Evolutionary conservation across 345 rosid species (phyloP).

Genomic region (Rubroshorea leprosula): DNA sequence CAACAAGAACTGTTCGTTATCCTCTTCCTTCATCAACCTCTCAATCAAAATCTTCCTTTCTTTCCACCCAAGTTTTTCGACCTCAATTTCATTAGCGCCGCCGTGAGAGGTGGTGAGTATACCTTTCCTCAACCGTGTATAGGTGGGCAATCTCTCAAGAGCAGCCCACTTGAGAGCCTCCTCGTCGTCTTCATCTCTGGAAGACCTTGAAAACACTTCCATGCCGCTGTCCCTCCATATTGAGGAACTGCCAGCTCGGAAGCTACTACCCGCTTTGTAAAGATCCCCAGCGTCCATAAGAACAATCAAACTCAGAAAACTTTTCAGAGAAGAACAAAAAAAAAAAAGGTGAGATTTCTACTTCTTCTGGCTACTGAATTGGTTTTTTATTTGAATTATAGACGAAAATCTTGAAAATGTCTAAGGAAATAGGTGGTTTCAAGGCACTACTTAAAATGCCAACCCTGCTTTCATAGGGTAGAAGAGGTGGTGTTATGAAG

Average conservation of each 20-base stretch:
- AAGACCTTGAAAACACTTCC: slow-evolving; percentile 52
- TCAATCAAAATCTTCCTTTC: slow-evolving; percentile 28
- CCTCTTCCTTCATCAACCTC: slow-evolving; percentile 30
- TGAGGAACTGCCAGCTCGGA: slow-evolving; percentile 17
- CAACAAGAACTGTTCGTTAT: slow-evolving; percentile 30
- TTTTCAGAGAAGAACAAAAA: too few relatives aligned
- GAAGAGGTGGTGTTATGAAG: too few relatives aligned
- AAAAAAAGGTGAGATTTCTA: too few relatives aligned
- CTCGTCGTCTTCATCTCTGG: slow-evolving; percentile 59
- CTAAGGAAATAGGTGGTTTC: too few relatives aligned
- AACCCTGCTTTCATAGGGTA: too few relatives aligned
- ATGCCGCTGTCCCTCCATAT: slow-evolving; percentile 31
- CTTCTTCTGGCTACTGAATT: too few relatives aligned
- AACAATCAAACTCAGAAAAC: too few relatives aligned
- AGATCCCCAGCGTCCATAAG: slow-evolving; percentile 38
- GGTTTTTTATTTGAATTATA: too few relatives aligned
- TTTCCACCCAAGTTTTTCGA: slow-evolving; percentile 16
- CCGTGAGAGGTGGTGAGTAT: slow-evolving; percentile 23
- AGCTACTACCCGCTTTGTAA: slow-evolving; percentile 34
- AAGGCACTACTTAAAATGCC: too few relatives aligned
- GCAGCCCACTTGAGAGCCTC: slow-evolving; percentile 57
- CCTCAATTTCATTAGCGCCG: slow-evolving; percentile 16
- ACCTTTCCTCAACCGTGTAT: slow-evolving; percentile 37
- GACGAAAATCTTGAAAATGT: too few relatives aligned
- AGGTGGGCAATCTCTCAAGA: slow-evolving; percentile 42